Evolutionary conservation across 192 early-diverging fungal species (phyloP), one percentile per base, ranked within the genome.

Genomic region (Gamsiella multidivaricata): DNA sequence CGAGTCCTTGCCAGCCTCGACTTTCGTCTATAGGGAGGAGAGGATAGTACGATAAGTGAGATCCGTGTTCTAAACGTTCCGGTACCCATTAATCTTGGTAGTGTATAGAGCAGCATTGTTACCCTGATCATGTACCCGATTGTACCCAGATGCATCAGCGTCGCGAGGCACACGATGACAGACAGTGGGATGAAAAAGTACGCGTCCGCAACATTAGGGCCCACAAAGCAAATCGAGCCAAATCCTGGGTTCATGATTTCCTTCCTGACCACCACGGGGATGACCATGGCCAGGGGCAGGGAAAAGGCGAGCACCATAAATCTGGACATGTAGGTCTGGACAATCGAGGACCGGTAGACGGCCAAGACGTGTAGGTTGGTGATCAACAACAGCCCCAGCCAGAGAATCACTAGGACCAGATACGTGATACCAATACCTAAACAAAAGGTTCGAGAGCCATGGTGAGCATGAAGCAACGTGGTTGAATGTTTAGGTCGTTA

Each of bases 151-250:
- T 75, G 71, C 29, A 75, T 20, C 12, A 75, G 39, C 31, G 47
- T 66, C 0, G 71, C 71, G 23, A 75, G 18, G 23, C 47, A 60
- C 15, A 54, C 71, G 18, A 61, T 20, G 15, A 66, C 57, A 18
- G 71, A 54, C 5, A 75, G 28, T 18, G 71, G 71, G 20, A 52
- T 65, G 43, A 66, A 75, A 36, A 75, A 75, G 18, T 37, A 75
- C 0, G 42, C 20, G 28, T 55, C 64, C 1, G 63, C 56, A 31
- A 61, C 33, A 20, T 34, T n/a, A 20, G 63, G 41, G 6, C 56
- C 57, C 31, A 66, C 63, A 61, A 75, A 75, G 42, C 71, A 75
- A 12, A 66, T 60, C 0, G 63, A 75, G 0, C 63, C 71, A 22
- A 75, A 75, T 5, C 63, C 71, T 2, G 62, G 63, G 28, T 75